phyloP scores from a whole-genome alignment of 352 stramenopile genomes.

The Phytophthora hibernalis region DNA sequence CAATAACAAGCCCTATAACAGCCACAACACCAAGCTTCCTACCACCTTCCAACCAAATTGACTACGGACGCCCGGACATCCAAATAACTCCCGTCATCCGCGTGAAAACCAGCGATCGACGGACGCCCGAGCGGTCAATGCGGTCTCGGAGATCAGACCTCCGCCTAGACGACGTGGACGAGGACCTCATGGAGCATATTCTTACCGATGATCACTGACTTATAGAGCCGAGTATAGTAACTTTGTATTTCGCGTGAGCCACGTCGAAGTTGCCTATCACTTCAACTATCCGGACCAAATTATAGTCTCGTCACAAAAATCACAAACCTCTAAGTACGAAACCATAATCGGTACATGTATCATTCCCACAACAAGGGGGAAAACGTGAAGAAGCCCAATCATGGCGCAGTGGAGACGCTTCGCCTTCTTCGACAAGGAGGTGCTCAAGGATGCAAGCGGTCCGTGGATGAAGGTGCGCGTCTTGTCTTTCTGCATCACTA shows the following conservation, averaged over 20 bases:
- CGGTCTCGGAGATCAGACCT: slow-evolving; percentile 34
- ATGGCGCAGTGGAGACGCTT: slow-evolving; percentile 92
- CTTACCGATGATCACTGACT: slow-evolving; percentile 30
- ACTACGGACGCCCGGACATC: slow-evolving; percentile 16
- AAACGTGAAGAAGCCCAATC: slow-evolving; percentile 21
- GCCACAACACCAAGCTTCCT: slow-evolving; percentile 15
- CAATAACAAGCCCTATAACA: slow-evolving; percentile 25
- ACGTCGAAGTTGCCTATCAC: background rate
- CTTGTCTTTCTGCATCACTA: background rate
- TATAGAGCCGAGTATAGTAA: slow-evolving; percentile 8
- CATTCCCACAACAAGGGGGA: slow-evolving; percentile 22
- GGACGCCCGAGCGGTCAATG: slow-evolving; percentile 18
- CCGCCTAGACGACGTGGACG: slow-evolving; percentile 64
- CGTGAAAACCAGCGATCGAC: slow-evolving; percentile 32
- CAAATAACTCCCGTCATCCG: slow-evolving; percentile 25
- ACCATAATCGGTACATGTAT: slow-evolving; percentile 25
- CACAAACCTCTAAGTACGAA: slow-evolving; percentile 18
- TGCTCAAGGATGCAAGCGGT: slow-evolving; percentile 83
- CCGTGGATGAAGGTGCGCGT: slow-evolving; percentile 83
- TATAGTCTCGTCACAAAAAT: slow-evolving; percentile 1
- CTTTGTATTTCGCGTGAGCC: slow-evolving; percentile 11
- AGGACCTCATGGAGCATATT: slow-evolving; percentile 76
- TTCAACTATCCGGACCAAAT: background rate
- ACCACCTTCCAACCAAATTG: slow-evolving; percentile 16
- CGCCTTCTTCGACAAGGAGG: slow-evolving; percentile 91